phyloP scores from a whole-genome alignment of 768 basidiomycete species.

The Trametes meyenii region DNA sequence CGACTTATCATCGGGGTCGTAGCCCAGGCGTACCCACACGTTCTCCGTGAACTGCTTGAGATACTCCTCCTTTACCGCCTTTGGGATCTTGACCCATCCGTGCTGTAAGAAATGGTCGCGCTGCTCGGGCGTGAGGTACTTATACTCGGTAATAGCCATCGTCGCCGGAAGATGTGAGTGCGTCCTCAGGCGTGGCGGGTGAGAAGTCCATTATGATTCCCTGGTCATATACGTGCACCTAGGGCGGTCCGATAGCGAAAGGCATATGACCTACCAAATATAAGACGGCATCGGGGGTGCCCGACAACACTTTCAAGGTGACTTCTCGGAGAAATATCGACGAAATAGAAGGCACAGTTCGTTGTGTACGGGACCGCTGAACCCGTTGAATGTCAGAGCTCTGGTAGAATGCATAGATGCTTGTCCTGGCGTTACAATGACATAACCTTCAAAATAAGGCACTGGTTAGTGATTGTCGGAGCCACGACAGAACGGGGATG shows the following conservation, averaged over 20 bases:
- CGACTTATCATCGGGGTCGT: constrained; percentile 38
- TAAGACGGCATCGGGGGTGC: background rate
- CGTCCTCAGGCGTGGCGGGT: no score
- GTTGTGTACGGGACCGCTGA: background rate
- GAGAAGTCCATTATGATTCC: no score
- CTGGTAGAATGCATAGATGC: no score
- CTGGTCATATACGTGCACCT: background rate
- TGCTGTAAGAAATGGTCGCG: constrained; percentile 39
- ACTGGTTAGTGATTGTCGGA: no score
- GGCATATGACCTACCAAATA: constrained; percentile 8
- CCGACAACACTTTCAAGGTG: background rate
- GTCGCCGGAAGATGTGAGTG: background rate
- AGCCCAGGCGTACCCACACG: constrained; percentile 38
- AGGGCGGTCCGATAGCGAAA: background rate
- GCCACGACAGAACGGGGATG: no score
- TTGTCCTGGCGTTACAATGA: no score
- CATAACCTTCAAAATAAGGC: no score
- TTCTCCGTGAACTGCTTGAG: constrained; percentile 35
- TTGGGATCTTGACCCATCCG: constrained; percentile 37
- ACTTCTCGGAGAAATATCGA: constrained; percentile 9
- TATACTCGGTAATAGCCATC: constrained; percentile 25
- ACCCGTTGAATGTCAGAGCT: background rate
- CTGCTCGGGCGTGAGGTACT: constrained; percentile 31
- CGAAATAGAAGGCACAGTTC: background rate
- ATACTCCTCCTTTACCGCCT: constrained; percentile 37